Percentiles rank a stretch among this genome's conserved stretches.
phyloP scores from a whole-genome alignment of 192 early-diverging fungal genomes.

The Coemansia nantahalensis region DNA sequence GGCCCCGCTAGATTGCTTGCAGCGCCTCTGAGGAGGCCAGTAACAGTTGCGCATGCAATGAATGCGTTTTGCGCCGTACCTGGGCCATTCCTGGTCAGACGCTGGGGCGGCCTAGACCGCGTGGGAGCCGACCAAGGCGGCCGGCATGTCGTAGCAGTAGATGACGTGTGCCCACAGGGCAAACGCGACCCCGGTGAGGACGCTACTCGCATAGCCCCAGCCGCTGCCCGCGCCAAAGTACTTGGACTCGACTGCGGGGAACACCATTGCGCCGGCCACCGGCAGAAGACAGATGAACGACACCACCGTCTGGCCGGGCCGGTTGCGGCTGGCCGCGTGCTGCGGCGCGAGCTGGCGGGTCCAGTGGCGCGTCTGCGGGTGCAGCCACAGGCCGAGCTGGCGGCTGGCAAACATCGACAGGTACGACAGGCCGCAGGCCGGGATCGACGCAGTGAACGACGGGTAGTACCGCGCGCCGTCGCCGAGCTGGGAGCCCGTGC shows the following conservation, averaged over 20 bases:
- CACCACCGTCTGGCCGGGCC: conserved; percentile 37
- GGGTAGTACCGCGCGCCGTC: conserved; percentile 19
- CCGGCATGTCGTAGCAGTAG: conserved; percentile 32
- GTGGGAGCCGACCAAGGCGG: conserved; percentile 8
- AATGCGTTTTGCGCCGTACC: background rate
- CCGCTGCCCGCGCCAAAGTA: conserved; percentile 39
- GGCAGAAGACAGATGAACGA: conserved; percentile 36
- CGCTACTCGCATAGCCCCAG: conserved; percentile 32
- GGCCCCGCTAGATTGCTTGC: no score
- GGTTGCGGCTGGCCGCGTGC: conserved; percentile 1
- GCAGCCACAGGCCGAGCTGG: conserved; percentile 34
- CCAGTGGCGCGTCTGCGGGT: conserved; percentile 30
- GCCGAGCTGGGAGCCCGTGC: conserved; percentile 10
- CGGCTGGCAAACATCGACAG: conserved; percentile 42
- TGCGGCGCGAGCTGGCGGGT: conserved; percentile 10
- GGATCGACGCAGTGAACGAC: conserved; percentile 5
- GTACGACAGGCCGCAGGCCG: conserved; percentile 23
- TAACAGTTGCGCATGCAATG: no score
- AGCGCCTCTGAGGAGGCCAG: no score
- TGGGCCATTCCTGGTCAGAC: no score
- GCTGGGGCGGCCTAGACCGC: no score
- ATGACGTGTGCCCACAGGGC: conserved; percentile 36
- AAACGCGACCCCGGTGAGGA: conserved; percentile 24
- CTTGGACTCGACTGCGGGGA: conserved; percentile 25
- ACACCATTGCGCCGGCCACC: conserved; percentile 33